These are phyloP conservation scores for Boletus rubropictus DNA, from an alignment of 768 basidiomycete species.

Conservation along the genomic window DNA sequence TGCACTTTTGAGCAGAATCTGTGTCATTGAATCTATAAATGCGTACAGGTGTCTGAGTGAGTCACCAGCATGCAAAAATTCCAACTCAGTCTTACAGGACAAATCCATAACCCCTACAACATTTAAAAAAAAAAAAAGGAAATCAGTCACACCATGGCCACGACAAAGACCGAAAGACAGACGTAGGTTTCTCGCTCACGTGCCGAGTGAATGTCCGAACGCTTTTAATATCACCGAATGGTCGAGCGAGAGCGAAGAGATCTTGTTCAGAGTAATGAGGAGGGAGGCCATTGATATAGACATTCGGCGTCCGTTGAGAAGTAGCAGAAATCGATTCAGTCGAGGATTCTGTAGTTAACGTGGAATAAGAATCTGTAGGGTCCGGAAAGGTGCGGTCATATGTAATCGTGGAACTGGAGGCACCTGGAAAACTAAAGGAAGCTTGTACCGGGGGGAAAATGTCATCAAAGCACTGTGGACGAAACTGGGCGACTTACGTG, in stretches of 20 bases:
- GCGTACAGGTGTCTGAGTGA: neutral
- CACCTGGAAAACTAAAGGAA: constrained; percentile 23
- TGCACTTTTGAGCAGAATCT: constrained; percentile 69
- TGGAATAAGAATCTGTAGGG: constrained; percentile 10
- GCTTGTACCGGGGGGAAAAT: constrained; percentile 8
- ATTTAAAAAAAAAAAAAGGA: too few species aligned
- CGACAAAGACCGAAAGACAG: constrained; percentile 17
- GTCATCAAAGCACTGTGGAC: constrained; percentile 1
- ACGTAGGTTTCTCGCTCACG: constrained; percentile 64
- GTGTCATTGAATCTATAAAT: constrained; percentile 56
- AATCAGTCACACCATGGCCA: neutral
- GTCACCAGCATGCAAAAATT: neutral
- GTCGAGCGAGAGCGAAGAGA: constrained; percentile 61
- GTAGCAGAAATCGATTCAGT: constrained; percentile 9
- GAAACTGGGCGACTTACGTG: constrained; percentile 17
- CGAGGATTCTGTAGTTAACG: constrained; percentile 11
- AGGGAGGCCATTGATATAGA: constrained; percentile 85
- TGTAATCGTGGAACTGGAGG: constrained; percentile 9
- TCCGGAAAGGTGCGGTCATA: constrained; percentile 9
- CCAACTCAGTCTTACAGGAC: constrained; percentile 52
- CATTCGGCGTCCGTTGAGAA: constrained; percentile 54
- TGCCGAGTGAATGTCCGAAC: constrained; percentile 82
- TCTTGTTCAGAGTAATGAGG: constrained; percentile 80
- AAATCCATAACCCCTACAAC: constrained; percentile 67
- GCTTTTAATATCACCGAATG: constrained; percentile 70